Conservation (phyloP, 805 yeast genomes). For the Sugiyamaella americana region DNA sequence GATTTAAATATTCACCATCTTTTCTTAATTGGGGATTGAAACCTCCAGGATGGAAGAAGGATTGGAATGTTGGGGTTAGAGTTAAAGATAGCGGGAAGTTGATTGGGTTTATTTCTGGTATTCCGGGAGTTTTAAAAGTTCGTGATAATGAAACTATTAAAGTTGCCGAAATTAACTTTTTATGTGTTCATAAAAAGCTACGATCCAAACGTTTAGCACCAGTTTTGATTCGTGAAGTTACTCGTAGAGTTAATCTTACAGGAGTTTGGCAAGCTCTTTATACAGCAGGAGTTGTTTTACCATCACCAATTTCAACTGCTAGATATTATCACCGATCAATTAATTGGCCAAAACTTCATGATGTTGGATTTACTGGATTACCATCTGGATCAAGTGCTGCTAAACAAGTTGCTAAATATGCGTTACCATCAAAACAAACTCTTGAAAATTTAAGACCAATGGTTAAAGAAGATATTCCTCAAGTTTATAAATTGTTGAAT, state of each 20-base stretch:
- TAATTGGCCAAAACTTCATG: constrained; percentile 84
- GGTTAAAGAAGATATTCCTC: constrained; percentile 54
- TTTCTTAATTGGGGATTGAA: constrained; percentile 90
- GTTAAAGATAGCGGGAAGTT: constrained; percentile 69
- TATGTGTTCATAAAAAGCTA: constrained; percentile 90
- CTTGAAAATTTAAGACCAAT: constrained; percentile 54
- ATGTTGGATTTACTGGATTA: constrained; percentile 81
- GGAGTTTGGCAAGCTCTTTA: constrained; percentile 94
- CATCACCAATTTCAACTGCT: constrained; percentile 85
- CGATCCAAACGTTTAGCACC: constrained; percentile 94
- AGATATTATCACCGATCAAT: constrained; percentile 91
- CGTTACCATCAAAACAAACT: constrained; percentile 47
- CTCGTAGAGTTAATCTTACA: constrained; percentile 78
- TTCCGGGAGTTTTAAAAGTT: constrained; percentile 66
- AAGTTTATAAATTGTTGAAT: constrained; percentile 52
- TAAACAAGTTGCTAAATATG: constrained; percentile 56
- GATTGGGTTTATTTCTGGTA: constrained; percentile 88
- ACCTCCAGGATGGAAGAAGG: constrained; percentile 85
- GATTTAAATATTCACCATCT: constrained; percentile 79
- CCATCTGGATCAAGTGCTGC: constrained; percentile 66
- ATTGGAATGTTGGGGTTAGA: constrained; percentile 92
- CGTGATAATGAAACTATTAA: constrained; percentile 43
- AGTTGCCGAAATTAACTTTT: constrained; percentile 80
- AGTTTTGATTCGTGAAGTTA: constrained; percentile 85
- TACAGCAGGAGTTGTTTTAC: constrained; percentile 87